Evolutionary conservation across 306 rosid species (phyloP), one percentile per base, ranked within the genome.

Genomic region (Prinsepia uniflora): DNA sequence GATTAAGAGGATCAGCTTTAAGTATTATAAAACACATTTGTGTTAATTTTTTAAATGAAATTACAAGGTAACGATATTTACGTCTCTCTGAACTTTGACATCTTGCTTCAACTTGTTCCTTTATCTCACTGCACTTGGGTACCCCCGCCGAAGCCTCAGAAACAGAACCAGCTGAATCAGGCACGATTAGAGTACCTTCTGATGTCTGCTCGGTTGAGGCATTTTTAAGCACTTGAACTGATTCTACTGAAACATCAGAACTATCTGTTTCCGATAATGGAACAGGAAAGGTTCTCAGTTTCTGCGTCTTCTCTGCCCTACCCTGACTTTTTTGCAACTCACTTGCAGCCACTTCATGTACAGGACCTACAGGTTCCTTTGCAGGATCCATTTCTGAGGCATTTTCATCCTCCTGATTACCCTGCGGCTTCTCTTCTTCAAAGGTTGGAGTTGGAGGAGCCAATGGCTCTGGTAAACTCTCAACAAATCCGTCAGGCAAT

Each of bases 401-500:
- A 76, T 49, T 66, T 30, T 72, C 81, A 47, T 79, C 81, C 84
- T 83, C 81, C 71, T 72, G 70, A 70, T 43, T 72, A 54, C 61
- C 76, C 20, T 44, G 76, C 10, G 82, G 89, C 66, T 84, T 83
- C 79, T 89, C 97, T 74, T 75, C 88, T 58, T 84, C 90, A n/a
- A 76, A 53, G 24, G 40, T 81, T 40, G 90, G 94, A 64, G 94
- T 84, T 72, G 82, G 54, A 73, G 98, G 92, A 47, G 90, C 86
- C 72, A 75, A 49, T 54, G 90, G 80, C 70, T 90, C 97, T 5
- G 87, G 14, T 44, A 87, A 68, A 77, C 94, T 85, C 63, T 88
- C 98, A 66, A 90, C 94, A 86, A 93, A 93, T 34, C 94, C 97
- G 84, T 90, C 97, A 17, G 96, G 94, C 86, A 90, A 74, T 48